Base-by-base conservation (phyloP, 768 basidiomycete species). In the Hortiboletus campestris region DNA sequence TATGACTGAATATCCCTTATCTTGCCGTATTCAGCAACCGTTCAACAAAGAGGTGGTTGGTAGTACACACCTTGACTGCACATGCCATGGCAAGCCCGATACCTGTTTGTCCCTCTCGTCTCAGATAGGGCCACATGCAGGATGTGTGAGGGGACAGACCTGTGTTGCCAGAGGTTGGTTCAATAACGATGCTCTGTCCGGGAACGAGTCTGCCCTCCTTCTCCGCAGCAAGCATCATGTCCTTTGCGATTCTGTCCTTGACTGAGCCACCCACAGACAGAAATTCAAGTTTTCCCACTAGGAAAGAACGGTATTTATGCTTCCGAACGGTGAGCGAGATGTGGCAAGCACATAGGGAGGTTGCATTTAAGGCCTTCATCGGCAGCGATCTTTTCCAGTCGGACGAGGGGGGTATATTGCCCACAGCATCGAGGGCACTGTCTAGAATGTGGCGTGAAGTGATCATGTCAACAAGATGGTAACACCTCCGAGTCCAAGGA, bases 221-320 rank as follows among this genome's bases (percentile, higher is more conserved):
- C 77, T 99, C 97, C 7, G 96, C 97, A n/a, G 87, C 83, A 60
- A 94, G 88, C 2, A 98, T 84, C 96, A 99, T 99, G 12, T 92
- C 85, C 71, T 93, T 95, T 28, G 94, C 95, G 50, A 98, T 96
- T 55, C 95, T 79, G 69, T 98, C 96, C 75, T 99, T 99, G 56
- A 98, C 89, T 3, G 90, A 94, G 3, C 96, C 96, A 10, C 96
- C 97, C 2, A 85, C 87, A 19, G 91, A 94, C 67, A 91, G 82
- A 69, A 84, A 98, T 64, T 99, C 96, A 16, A 90, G 79, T 72
- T 97, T 98, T 7, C 80, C 95, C 67, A 96, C 91, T 95, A n/a
- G 6, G 34, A 32, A 17, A 16, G 31, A 7, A 2, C n/a, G 28
- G 46, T 19, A 28, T 42, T 22, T 13, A 29, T 34, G 20, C 4